phyloP scores from a whole-genome alignment of 441 rosid species.

The Bocquillonia castaneifolia region DNA sequence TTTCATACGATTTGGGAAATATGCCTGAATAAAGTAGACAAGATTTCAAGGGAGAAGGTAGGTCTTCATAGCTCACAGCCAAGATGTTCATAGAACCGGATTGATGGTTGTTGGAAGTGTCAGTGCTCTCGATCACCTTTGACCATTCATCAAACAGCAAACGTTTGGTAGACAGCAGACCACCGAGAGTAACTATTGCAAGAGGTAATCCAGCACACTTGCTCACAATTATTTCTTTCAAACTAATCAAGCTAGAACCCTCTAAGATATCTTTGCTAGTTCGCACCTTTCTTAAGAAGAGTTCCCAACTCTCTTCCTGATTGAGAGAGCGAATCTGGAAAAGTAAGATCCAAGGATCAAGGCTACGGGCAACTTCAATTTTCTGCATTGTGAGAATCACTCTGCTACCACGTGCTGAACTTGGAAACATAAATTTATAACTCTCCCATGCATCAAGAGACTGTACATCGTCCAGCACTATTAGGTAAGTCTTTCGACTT shows the following conservation, averaged over 20 bases:
- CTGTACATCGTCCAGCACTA: slow-evolving; percentile 18
- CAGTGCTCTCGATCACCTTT: neutral
- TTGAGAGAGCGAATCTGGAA: too few species aligned
- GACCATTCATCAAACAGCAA: slow-evolving; percentile 3
- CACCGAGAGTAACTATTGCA: slow-evolving; percentile 24
- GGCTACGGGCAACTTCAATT: neutral
- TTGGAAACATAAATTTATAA: neutral
- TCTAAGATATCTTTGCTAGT: too few species aligned
- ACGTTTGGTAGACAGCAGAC: slow-evolving; percentile 15
- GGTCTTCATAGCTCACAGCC: slow-evolving; percentile 18
- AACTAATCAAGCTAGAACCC: neutral
- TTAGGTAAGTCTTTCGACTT: slow-evolving; percentile 2
- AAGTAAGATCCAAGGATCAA: too few species aligned
- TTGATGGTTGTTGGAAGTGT: too few species aligned
- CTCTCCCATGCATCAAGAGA: neutral
- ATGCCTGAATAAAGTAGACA: slow-evolving; percentile 32
- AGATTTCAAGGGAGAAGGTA: slow-evolving; percentile 16
- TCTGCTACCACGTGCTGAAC: slow-evolving; percentile 14
- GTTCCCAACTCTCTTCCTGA: slow-evolving; percentile 14
- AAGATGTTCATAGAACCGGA: too few species aligned
- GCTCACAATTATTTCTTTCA: slow-evolving; percentile 5
- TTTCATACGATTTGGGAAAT: slow-evolving; percentile 25
- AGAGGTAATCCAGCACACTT: slow-evolving; percentile 28
- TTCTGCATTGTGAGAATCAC: too few species aligned
- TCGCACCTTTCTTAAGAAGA: slow-evolving; percentile 22